Base-by-base conservation (phyloP, 768 basidiomycete genomes). In the Lepiota brunneoincarnata region DNA sequence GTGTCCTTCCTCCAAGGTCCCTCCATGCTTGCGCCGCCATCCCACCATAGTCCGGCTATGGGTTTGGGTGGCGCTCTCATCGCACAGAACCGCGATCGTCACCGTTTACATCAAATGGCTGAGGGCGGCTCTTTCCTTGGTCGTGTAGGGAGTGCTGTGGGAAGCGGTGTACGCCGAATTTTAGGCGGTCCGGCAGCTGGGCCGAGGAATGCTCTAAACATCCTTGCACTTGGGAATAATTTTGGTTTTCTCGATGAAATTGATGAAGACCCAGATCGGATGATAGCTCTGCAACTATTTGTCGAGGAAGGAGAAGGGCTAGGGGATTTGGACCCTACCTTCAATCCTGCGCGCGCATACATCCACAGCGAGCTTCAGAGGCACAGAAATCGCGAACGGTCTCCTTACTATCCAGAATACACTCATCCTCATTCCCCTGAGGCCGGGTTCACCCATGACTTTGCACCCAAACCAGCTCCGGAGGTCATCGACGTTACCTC, bases 391-490 rank as follows among this genome's bases (percentile, higher is more conserved):
- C 58, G 55, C 11, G 63, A 65, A 42, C 60, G 59, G 46, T 69
- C 72, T 20, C 75, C 80, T 54, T 89, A 89, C 61, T 74, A 73
- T 54, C 62, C 70, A 1, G 70, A 71, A n/a, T 87, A 82, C 67
- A 91, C 89, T 0, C 89, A 92, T 62, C 80, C 86, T 1, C 65
- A 66, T 9, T 68, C 67, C 4, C 71, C 81, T 5, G 72, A 77
- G 12, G 70, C 83, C n/a, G 88, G 87, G 1, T 91, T 87, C 64
- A 81, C 84, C 0, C 79, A 78, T 60, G 80, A 89, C 63, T 90
- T 92, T 66, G 77, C 76, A 2, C 73, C 75, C n/a, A 66, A 68
- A 11, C 49, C 72, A 2, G 50, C 68, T 4, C 59, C 67, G 23
- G 60, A 67, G 2, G 54, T 54, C 21, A 54, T 54, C 17, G 52